phyloP scores from a whole-genome alignment of 73 alveolate genomes.

The Paramecium sonneborni region DNA sequence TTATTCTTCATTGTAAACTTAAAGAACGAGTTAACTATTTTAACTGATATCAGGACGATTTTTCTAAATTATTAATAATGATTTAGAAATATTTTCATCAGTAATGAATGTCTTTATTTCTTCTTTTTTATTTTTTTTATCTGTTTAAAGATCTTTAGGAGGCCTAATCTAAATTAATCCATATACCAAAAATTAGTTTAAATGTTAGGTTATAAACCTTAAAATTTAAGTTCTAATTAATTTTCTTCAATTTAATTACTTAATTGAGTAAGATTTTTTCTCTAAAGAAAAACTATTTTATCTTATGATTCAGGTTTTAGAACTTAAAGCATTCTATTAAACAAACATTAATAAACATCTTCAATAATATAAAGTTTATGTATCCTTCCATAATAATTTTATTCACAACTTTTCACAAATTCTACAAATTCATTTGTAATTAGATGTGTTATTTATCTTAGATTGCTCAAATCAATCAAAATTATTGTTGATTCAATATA shows the following conservation, averaged over 20 bases:
- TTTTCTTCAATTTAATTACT: background rate
- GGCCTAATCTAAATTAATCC: background rate
- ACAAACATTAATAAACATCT: background rate
- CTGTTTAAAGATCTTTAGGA: background rate
- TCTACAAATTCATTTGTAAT: background rate
- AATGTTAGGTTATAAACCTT: background rate
- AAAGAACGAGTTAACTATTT: background rate
- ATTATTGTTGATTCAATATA: background rate
- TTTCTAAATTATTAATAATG: background rate
- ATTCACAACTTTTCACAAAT: background rate
- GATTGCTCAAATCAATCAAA: background rate
- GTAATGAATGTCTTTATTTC: background rate
- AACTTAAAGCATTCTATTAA: background rate
- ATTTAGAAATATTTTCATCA: background rate
- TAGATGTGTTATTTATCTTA: background rate
- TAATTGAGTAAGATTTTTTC: background rate
- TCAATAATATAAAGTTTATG: background rate
- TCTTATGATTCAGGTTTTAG: background rate
- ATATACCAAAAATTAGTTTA: background rate
- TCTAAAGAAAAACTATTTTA: background rate
- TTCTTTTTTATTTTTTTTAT: background rate
- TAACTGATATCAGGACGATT: background rate
- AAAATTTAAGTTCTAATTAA: background rate
- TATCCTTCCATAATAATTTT: background rate
- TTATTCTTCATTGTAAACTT: conserved; percentile 6